A percentile compares a stretch with the other conserved stretches of the same genome.
These are phyloP conservation scores for Bolboschoenoplectus hybrid DNA, from an alignment of 202 grass and related monocot species.

Conservation along the genomic window DNA sequence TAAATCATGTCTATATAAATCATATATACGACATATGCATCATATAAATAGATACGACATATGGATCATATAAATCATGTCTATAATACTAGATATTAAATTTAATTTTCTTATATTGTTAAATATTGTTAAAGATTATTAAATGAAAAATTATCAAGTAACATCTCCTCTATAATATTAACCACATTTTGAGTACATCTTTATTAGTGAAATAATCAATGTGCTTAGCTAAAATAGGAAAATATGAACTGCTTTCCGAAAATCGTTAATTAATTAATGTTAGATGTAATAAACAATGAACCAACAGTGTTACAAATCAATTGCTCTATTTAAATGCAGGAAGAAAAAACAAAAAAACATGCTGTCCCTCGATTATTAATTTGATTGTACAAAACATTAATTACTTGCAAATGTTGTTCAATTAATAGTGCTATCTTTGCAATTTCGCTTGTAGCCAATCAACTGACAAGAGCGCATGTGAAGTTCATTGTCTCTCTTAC, in stretches of 20 bases:
- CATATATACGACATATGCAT: no score
- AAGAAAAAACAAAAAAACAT: background rate
- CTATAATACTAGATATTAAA: no score
- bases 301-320: background rate
- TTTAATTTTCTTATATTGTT: no score
- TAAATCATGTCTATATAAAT: no score
- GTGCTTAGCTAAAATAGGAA: no score
- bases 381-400: background rate
- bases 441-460: background rate
- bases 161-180: no score
- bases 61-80: no score
- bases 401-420: background rate
- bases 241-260: background rate
- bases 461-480: conserved; percentile 7
- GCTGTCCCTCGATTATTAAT: background rate
- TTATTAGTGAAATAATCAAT: no score
- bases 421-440: background rate
- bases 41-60: no score
- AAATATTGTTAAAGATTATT: no score
- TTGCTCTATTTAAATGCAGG: background rate
- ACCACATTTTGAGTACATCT: no score
- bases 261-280: background rate
- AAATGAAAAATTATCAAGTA: no score
- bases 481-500: conserved; percentile 10
- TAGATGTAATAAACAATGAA: background rate